A percentile compares a stretch with the other conserved stretches of the same genome.
These are phyloP conservation scores for Fusarium drepaniforme DNA, from an alignment of 2,329 filamentous ascomycete genomes.

Conservation along the genomic window DNA sequence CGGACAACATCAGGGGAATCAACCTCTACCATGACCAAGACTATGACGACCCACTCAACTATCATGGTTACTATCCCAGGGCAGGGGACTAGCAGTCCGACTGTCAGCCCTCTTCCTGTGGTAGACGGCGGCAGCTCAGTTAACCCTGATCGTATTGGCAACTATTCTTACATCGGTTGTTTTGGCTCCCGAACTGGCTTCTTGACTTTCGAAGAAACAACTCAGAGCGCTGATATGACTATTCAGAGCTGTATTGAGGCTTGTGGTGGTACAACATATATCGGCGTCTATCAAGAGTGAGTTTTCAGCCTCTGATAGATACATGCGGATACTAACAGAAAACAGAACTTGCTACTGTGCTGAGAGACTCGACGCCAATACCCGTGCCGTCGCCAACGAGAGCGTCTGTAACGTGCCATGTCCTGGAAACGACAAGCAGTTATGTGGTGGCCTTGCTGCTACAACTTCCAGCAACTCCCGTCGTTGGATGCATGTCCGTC, in stretches of 20 bases:
- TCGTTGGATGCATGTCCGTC: constrained; percentile 32
- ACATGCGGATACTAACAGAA: background rate
- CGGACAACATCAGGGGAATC: constrained; percentile 22
- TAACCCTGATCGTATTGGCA: constrained; percentile 50
- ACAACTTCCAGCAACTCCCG: constrained; percentile 9
- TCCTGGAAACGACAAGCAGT: constrained; percentile 54
- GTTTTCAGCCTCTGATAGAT: background rate
- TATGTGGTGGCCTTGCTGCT: constrained; percentile 56
- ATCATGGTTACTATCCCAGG: constrained; percentile 41
- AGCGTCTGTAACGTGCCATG: constrained; percentile 53
- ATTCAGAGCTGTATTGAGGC: constrained; percentile 52
- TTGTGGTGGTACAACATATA: constrained; percentile 53
- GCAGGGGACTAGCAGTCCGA: constrained; percentile 20
- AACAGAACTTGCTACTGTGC: constrained; percentile 60
- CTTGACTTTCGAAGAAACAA: constrained; percentile 48
- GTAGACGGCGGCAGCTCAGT: constrained; percentile 24
- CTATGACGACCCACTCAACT: constrained; percentile 42
- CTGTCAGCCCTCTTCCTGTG: constrained; percentile 26
- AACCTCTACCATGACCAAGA: constrained; percentile 45
- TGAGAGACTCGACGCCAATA: constrained; percentile 53
- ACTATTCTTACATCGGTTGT: constrained; percentile 55
- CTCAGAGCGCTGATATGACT: constrained; percentile 53
- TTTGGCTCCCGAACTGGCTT: constrained; percentile 55
- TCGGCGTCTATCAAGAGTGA: constrained; percentile 52
- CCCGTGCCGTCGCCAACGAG: constrained; percentile 47